Base-by-base conservation (phyloP, 2,329 filamentous ascomycete genomes). In the Torrubiella hemipterigena region DNA sequence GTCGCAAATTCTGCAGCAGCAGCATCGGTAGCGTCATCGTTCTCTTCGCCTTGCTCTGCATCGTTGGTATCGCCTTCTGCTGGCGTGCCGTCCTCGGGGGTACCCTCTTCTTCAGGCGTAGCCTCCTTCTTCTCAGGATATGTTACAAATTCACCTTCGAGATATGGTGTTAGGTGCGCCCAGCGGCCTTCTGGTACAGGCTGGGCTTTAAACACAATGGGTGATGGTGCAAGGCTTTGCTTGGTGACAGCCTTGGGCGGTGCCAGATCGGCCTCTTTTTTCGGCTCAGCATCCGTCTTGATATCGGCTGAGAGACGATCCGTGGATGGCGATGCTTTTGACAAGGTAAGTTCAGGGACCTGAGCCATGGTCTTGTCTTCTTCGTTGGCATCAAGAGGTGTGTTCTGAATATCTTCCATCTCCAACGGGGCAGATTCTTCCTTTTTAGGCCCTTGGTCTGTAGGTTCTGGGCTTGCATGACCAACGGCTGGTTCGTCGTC, bases 151-250 rank as follows among this genome's bases (percentile, higher is more conserved):
- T 62, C 57, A 12, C 50, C 54, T 18, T 54, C 48, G 7, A 63
- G 35, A 30, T 60, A 63, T 4, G 59, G 55, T 3, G 55, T 61
- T 7, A 63, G 45, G 24, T 58, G 41, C 14, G 55, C 44, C 52
- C 56, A 62, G 15, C 51, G 49, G 3, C 55, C 52, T 10, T 32
- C 33, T 10, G 49, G 51, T 5, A 41, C 36, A 29, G 49, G 50
- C 21, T 55, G 51, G 18, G 49, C 43, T 33, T 48, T 45, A 13
- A 29, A 25, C 45, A 44, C 16, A 36, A 39, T 9, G 23, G 41
- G 12, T 10, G 28, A 12, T 9, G 23, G 18, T 4, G 30, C 17
- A 17, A 17, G 12, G 14, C 3, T 12, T 15, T 32, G 17, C 14
- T 29, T n/a, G 7, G 28, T 15, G 7, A 9, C 3, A 13, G 29